Conservation (phyloP, 2,329 filamentous ascomycete genomes). For the Chrysosphaeria jannelii region DNA sequence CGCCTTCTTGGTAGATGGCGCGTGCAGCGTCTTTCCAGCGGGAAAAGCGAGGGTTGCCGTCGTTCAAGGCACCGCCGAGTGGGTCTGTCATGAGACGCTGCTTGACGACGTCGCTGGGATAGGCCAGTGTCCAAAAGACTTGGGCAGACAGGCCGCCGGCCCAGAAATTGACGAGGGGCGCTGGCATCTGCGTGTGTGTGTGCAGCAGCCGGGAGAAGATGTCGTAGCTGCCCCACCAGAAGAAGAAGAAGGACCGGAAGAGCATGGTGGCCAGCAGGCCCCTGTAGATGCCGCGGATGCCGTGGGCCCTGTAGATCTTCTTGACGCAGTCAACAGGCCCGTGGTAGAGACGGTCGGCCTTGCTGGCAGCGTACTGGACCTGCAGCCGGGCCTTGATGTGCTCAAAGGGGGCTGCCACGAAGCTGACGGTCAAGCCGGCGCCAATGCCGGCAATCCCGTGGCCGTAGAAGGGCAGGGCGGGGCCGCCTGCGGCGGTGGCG, state of each 20-base stretch:
- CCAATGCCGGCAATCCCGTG: conserved; percentile 70
- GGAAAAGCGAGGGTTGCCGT: conserved; percentile 36
- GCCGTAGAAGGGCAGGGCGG: conserved; percentile 40
- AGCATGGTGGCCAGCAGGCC: conserved; percentile 61
- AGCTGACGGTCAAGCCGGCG: conserved; percentile 69
- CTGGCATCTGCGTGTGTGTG: conserved; percentile 34
- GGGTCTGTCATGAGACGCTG: conserved; percentile 93
- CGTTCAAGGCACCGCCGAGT: conserved; percentile 36
- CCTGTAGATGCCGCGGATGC: conserved; percentile 55
- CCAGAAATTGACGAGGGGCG: conserved; percentile 83
- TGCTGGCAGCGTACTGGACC: conserved; percentile 66
- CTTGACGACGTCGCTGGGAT: conserved; percentile 82
- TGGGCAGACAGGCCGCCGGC: conserved; percentile 80
- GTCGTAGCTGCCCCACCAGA: conserved; percentile 95
- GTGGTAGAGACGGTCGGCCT: conserved; percentile 48
- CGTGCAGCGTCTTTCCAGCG: conserved; percentile 55
- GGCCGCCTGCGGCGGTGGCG: conserved; percentile 8
- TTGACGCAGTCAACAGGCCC: conserved; percentile 61
- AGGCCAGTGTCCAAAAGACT: conserved; percentile 78
- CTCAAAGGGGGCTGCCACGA: conserved; percentile 80
- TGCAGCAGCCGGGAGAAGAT: conserved; percentile 40
- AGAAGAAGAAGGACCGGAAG: conserved; percentile 86
- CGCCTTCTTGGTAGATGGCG: conserved; percentile 46
- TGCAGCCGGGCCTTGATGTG: conserved; percentile 86
- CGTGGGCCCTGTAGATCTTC: conserved; percentile 43